phyloP scores from a whole-genome alignment of 768 basidiomycete genomes.

The Phylloporus arenicola region DNA sequence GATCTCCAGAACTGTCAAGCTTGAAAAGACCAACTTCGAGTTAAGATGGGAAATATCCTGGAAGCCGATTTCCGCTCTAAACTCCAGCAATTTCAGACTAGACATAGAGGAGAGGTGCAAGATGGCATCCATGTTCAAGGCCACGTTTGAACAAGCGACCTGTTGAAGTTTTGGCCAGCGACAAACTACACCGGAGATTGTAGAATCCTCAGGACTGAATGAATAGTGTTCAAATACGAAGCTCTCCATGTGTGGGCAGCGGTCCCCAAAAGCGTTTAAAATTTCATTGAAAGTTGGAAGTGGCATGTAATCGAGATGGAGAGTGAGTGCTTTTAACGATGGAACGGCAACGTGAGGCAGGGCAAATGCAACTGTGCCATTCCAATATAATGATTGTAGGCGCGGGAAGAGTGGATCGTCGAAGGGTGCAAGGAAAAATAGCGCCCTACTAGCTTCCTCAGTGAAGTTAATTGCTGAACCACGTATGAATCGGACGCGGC shows the following conservation, averaged over 20 bases:
- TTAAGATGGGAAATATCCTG: no score
- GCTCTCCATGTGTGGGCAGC: background rate
- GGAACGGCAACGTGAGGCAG: background rate
- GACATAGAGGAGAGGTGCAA: background rate
- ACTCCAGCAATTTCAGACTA: background rate
- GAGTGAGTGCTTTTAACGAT: background rate
- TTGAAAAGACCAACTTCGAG: no score
- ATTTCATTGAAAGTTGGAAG: background rate
- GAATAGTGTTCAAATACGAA: background rate
- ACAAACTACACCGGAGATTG: background rate
- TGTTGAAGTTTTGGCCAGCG: background rate
- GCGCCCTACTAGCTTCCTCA: background rate
- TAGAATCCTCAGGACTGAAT: background rate
- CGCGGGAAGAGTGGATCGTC: background rate
- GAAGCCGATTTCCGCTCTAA: no score
- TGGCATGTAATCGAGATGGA: background rate
- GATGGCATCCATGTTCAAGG: background rate
- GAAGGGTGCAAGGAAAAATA: background rate
- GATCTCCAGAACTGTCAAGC: no score
- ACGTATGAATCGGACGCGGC: background rate
- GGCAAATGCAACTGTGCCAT: no score
- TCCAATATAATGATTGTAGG: background rate
- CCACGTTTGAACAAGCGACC: background rate
- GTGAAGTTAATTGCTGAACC: rapidly evolving
- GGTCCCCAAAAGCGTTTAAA: background rate